Evolutionary conservation across 495 filamentous ascomycete genomes (phyloP), one percentile per base, ranked within the genome.

Genomic region (Xanthoparmelia taractica): DNA sequence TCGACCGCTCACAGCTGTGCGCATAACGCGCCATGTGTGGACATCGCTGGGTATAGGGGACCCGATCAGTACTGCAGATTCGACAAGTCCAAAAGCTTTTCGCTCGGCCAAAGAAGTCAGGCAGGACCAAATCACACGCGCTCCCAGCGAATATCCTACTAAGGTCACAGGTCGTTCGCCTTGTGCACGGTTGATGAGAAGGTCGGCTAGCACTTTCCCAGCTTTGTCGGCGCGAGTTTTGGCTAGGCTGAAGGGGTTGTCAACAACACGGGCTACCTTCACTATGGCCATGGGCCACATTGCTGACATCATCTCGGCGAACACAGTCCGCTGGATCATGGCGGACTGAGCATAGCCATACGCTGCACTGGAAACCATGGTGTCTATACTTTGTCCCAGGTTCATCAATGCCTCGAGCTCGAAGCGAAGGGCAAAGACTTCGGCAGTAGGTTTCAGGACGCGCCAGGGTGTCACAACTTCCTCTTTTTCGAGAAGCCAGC

Each of bases 81-180:
- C 94, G 17, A 98, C 79, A 5, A 97, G 69, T 0, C 94, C 94
- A 73, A 96, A 96, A 0, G 87, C 91, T 63, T 83, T 79, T 60
- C 90, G 79, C 70, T 90, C 85, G 0, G 89, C 87, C 36, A 98
- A 79, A 20, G 68, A 80, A 73, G 85, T 84, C 3, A 97, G 78
- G 68, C 92, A 97, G 25, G 84, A 81, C 68, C 89, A 97, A 50
- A 97, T 92, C 34, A 92, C 83, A 25, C 93, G 85, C 13, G 92
- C 92, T 1, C 93, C 94, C n/a, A 97, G 76, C 25, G 90, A 90
- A 73, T 92, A 97, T 1, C 94, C 94, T 58, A 97, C 79, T 10
- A 98, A 75, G 25, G 87, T 94, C 4, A 97, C 88, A 0, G 93
- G 86, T 27, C 94, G 82, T 72, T 96, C 91, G 18, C 94, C 94